Conservation (phyloP, 371 early-diverging fungal genomes). For the Mortierella sp. region DNA sequence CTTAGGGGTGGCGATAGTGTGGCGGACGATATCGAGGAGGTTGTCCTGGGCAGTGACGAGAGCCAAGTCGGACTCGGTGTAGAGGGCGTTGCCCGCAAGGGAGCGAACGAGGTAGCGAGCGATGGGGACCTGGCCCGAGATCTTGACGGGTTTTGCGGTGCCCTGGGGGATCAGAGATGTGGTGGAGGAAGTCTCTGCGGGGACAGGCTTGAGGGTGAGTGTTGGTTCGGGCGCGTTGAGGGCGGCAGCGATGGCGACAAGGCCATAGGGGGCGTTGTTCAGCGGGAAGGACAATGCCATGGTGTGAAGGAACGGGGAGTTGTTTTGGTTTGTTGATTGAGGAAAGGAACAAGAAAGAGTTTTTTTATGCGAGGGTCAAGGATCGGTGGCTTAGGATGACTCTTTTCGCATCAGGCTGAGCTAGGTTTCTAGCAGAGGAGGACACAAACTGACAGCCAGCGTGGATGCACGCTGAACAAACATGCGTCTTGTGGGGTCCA, state of each 20-base stretch:
- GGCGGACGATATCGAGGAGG: slow-evolving; percentile 54
- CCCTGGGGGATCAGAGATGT: slow-evolving; percentile 33
- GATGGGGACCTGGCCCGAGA: slow-evolving; percentile 55
- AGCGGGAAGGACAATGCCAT: slow-evolving; percentile 60
- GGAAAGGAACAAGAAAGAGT: neutral
- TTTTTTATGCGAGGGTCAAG: neutral
- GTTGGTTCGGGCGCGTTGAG: slow-evolving; percentile 40
- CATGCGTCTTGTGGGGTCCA: neutral
- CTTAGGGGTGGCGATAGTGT: slow-evolving; percentile 47
- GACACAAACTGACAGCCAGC: neutral
- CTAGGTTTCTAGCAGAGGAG: neutral
- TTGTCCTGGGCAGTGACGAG: slow-evolving; percentile 45
- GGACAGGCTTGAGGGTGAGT: slow-evolving; percentile 40
- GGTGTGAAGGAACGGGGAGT: neutral
- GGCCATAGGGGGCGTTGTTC: slow-evolving; percentile 61
- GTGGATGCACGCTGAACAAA: neutral
- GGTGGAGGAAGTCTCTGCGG: slow-evolving; percentile 38
- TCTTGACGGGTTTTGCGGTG: slow-evolving; percentile 27
- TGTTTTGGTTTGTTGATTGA: slow-evolving; percentile 5
- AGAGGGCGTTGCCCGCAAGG: slow-evolving; percentile 25
- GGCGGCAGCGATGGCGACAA: slow-evolving; percentile 58
- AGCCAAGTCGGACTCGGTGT: slow-evolving; percentile 43
- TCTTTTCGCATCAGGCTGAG: neutral
- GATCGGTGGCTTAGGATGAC: slow-evolving; percentile 12
- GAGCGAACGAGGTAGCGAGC: slow-evolving; percentile 61